A percentile compares a stretch with the other conserved stretches of the same genome.
These are phyloP conservation scores for Globisporangium abappressorium DNA, from an alignment of 352 stramenopile species.

Conservation along the genomic window DNA sequence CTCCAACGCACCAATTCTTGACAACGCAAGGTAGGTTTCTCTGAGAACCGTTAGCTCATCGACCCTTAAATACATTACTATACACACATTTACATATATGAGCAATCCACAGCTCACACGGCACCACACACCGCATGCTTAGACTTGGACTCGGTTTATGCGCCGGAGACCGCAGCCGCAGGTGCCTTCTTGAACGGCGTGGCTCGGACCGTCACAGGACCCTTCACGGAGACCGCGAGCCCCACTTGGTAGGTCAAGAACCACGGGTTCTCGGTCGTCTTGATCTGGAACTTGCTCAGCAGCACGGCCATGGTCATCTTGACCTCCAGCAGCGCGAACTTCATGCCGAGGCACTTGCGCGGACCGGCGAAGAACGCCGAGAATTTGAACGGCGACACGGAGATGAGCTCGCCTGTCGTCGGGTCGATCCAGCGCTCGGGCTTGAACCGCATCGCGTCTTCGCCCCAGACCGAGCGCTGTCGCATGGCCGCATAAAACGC, in stretches of 20 bases:
- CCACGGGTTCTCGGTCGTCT: slow-evolving; percentile 32
- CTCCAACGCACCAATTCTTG: background rate
- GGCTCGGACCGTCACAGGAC: slow-evolving; percentile 25
- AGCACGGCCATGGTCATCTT: slow-evolving; percentile 53
- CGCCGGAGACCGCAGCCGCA: background rate
- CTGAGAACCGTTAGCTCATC: background rate
- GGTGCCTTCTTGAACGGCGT: background rate
- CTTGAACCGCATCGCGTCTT: slow-evolving; percentile 51
- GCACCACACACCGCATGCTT: background rate
- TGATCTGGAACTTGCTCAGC: slow-evolving; percentile 47
- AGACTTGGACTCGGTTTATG: background rate
- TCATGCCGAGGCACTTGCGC: slow-evolving; percentile 63
- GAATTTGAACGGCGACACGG: slow-evolving; percentile 56
- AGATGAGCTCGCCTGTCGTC: slow-evolving; percentile 30
- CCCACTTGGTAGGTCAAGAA: slow-evolving; percentile 41
- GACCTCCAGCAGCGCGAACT: slow-evolving; percentile 71
- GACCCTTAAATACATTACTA: background rate
- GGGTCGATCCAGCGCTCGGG: slow-evolving; percentile 67
- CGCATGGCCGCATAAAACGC: slow-evolving; percentile 52
- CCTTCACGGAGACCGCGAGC: slow-evolving; percentile 34
- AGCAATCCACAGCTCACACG: background rate
- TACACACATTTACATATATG: background rate
- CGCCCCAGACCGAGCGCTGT: slow-evolving; percentile 50
- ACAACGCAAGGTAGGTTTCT: background rate
- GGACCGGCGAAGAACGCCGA: slow-evolving; percentile 64